Conservation (phyloP, 192 early-diverging fungal species). For the Coemansia asiatica region DNA sequence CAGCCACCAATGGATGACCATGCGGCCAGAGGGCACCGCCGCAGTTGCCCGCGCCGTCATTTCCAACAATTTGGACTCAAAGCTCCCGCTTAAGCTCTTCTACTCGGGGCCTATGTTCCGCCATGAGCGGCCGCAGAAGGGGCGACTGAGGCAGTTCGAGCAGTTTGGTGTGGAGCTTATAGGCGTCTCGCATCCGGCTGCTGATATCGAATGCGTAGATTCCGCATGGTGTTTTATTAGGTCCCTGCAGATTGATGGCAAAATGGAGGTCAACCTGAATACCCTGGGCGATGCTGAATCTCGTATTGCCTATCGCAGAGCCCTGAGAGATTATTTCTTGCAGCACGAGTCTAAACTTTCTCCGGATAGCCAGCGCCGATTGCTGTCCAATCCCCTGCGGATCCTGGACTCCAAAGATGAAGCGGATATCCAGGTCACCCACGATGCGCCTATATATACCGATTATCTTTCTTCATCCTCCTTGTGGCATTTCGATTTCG, state of each 20-base stretch:
- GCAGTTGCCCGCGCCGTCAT: constrained; percentile 38
- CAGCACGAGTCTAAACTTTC: constrained; percentile 43
- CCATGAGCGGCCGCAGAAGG: constrained; percentile 70
- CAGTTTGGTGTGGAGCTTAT: constrained; percentile 68
- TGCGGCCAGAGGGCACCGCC: constrained; percentile 73
- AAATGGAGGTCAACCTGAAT: constrained; percentile 33
- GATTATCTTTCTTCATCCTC: constrained; percentile 51
- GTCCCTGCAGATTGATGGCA: constrained; percentile 27
- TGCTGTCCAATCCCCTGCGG: constrained; percentile 62
- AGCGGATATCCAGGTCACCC: constrained; percentile 47
- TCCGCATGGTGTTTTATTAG: constrained; percentile 55
- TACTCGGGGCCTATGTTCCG: constrained; percentile 71
- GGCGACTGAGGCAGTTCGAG: constrained; percentile 70
- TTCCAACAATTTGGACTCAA: constrained; percentile 47
- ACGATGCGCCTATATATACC: constrained; percentile 41
- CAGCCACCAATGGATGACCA: constrained; percentile 58
- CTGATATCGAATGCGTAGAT: constrained; percentile 64
- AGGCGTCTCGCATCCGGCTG: constrained; percentile 55
- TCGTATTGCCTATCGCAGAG: constrained; percentile 38
- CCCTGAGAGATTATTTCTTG: constrained; percentile 55
- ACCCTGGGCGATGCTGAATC: constrained; percentile 40
- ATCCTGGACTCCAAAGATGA: constrained; percentile 65
- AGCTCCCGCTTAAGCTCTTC: constrained; percentile 59
- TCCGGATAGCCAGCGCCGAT: constrained; percentile 53
- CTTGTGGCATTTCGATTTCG: constrained; percentile 49